phyloP scores from a whole-genome alignment of 1,284 basidiomycete genomes.

The Naganishia cerealis region DNA sequence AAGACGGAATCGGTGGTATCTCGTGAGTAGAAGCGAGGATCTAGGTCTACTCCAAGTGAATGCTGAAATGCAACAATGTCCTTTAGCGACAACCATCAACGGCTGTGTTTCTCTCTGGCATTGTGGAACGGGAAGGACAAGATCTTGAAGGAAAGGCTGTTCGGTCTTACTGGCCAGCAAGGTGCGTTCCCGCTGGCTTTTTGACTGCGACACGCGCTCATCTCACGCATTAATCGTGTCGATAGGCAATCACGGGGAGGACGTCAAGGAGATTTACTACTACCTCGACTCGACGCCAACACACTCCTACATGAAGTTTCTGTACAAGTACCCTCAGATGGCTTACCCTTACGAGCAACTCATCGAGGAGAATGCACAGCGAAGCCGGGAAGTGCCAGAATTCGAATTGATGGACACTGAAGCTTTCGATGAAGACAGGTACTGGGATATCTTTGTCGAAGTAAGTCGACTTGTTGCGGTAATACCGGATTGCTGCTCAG shows the following conservation, averaged over 20 bases:
- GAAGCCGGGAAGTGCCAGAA: constrained; percentile 82
- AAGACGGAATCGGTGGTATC: constrained; percentile 93
- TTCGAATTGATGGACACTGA: constrained; percentile 93
- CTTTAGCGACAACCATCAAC: constrained; percentile 79
- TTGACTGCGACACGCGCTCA: not conserved
- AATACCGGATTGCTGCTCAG: not conserved
- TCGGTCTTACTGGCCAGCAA: constrained; percentile 89
- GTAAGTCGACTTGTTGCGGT: constrained; percentile 55
- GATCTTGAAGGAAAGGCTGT: constrained; percentile 93
- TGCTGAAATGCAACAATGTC: too few species aligned
- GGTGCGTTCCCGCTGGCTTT: constrained; percentile 44
- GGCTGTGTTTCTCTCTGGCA: constrained; percentile 83
- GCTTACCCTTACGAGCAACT: constrained; percentile 91
- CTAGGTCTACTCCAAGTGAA: not conserved
- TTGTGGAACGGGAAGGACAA: constrained; percentile 94
- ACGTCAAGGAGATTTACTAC: constrained; percentile 97
- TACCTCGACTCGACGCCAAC: constrained; percentile 97
- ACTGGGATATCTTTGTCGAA: constrained; percentile 98
- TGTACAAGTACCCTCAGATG: constrained; percentile 96
- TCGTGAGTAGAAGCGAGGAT: constrained; percentile 55
- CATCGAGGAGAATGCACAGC: constrained; percentile 76
- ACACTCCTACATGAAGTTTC: constrained; percentile 98
- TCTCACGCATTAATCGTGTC: not conserved
- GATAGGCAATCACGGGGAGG: constrained; percentile 91
- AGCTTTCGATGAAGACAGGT: constrained; percentile 84